These are phyloP conservation scores for Selenicereus undatus DNA, from an alignment of 148 eudicot species.

Conservation along the genomic window DNA sequence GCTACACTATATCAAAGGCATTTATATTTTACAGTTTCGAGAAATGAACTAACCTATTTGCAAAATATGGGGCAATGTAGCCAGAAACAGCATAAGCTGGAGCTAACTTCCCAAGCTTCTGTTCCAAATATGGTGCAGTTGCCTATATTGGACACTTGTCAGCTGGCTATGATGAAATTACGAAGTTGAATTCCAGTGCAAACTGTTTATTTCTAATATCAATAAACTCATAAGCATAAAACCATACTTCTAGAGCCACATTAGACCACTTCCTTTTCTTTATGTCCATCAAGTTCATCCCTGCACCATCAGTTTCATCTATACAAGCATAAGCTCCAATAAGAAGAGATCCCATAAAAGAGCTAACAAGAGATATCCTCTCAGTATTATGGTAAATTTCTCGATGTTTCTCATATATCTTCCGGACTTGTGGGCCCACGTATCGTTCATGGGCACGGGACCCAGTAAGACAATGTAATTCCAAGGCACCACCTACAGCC, in stretches of 20 bases:
- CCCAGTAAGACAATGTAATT: slow-evolving; percentile 67
- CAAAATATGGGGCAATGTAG: slow-evolving; percentile 18
- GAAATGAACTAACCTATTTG: neutral
- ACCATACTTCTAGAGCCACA: slow-evolving; percentile 58
- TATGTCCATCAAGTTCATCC: slow-evolving; percentile 92
- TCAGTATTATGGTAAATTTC: slow-evolving; percentile 63
- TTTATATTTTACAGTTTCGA: neutral
- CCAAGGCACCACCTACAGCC: slow-evolving; percentile 81
- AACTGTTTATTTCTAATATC: too few species aligned
- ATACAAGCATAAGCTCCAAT: slow-evolving; percentile 72
- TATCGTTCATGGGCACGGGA: slow-evolving; percentile 80
- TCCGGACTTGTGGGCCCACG: slow-evolving; percentile 77
- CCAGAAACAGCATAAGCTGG: slow-evolving; percentile 92
- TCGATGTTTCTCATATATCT: slow-evolving; percentile 59
- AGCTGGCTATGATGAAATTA: neutral
- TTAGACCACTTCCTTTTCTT: slow-evolving; percentile 68
- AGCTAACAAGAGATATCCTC: slow-evolving; percentile 89
- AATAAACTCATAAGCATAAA: neutral
- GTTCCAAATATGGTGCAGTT: slow-evolving; percentile 77
- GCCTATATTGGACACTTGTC: slow-evolving; percentile 38
- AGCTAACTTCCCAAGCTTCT: slow-evolving; percentile 73
- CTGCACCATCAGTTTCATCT: slow-evolving; percentile 93
- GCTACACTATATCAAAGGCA: neutral
- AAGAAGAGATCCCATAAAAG: slow-evolving; percentile 77
- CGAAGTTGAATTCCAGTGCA: neutral